A percentile compares a stretch with the other conserved stretches of the same genome.
Conservation (phyloP, 352 stramenopile genomes). For the Lagenidium giganteum region DNA sequence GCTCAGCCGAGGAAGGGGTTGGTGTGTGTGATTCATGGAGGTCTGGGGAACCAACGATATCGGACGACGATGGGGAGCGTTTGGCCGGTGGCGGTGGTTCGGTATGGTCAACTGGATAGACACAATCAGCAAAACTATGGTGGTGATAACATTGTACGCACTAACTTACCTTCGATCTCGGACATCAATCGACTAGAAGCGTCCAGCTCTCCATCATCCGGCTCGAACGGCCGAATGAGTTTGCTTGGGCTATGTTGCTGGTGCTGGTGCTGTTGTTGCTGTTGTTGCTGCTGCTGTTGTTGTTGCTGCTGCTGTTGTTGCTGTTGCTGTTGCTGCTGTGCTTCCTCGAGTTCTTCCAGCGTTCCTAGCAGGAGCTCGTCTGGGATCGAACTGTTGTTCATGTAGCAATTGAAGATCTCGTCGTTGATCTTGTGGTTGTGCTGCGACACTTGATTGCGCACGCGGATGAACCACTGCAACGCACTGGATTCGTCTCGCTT, state of each 20-base stretch:
- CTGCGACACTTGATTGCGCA: conserved; percentile 71
- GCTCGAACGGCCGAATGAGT: too few species aligned
- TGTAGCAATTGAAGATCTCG: conserved; percentile 76
- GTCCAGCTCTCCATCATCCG: too few species aligned
- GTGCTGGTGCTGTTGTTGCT: background rate
- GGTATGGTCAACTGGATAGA: too few species aligned
- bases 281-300: background rate
- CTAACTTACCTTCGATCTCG: too few species aligned
- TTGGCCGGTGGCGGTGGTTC: too few species aligned
- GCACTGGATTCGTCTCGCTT: conserved; percentile 35
- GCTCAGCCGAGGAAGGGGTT: too few species aligned
- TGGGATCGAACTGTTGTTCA: conserved; percentile 74
- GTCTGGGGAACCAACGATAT: too few species aligned
- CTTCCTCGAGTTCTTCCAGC: conserved; percentile 4
- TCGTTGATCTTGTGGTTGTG: conserved; percentile 77
- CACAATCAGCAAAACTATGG: too few species aligned
- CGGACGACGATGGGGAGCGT: too few species aligned
- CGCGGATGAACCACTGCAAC: conserved; percentile 59
- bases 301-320: background rate
- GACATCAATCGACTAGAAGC: too few species aligned
- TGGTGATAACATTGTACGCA: too few species aligned
- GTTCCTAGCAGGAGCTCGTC: conserved; percentile 56
- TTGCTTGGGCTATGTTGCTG: background rate
- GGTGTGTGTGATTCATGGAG: too few species aligned
- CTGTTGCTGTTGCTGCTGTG: background rate